Conservation (phyloP, 2,329 filamentous ascomycete species). For the Penicillium hesseltinei region DNA sequence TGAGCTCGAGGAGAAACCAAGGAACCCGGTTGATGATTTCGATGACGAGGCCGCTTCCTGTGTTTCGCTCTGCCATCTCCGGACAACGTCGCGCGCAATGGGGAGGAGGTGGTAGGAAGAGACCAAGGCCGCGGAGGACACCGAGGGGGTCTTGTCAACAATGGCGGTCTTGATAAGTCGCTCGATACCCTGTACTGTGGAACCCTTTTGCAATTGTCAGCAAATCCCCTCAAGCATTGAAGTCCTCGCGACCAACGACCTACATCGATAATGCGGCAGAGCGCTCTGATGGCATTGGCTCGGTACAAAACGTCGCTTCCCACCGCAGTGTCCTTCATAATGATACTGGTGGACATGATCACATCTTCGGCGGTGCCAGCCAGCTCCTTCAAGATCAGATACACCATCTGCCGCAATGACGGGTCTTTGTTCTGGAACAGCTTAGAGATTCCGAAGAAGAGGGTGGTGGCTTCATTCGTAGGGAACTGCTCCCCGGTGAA, state of each 20-base stretch:
- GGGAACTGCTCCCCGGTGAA: conserved; percentile 98
- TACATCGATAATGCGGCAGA: conserved; percentile 96
- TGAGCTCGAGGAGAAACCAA: conserved; percentile 82
- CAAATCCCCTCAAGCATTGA: not conserved
- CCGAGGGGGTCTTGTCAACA: conserved; percentile 97
- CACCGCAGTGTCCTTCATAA: conserved; percentile 98
- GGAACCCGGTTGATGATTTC: conserved; percentile 86
- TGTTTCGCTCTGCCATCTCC: conserved; percentile 97
- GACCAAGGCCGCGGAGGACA: conserved; percentile 91
- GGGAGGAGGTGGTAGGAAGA: conserved; percentile 97
- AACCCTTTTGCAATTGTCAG: conserved; percentile 58
- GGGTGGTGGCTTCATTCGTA: conserved; percentile 91
- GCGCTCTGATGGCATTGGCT: conserved; percentile 90
- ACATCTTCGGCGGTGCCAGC: conserved; percentile 95
- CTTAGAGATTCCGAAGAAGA: conserved; percentile 99
- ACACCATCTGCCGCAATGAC: conserved; percentile 96
- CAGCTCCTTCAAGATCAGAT: conserved; percentile 96
- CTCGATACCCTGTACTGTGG: conserved; percentile 95
- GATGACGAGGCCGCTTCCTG: conserved; percentile 89
- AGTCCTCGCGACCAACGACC: not conserved
- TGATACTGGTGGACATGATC: conserved; percentile 99
- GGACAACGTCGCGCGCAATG: conserved; percentile 90
- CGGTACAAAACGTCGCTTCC: conserved; percentile 91
- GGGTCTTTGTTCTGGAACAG: conserved; percentile 99
- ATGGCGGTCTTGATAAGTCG: conserved; percentile 98